Base-by-base conservation (phyloP, 805 yeast species). In the Saccharomyces mikatae region DNA sequence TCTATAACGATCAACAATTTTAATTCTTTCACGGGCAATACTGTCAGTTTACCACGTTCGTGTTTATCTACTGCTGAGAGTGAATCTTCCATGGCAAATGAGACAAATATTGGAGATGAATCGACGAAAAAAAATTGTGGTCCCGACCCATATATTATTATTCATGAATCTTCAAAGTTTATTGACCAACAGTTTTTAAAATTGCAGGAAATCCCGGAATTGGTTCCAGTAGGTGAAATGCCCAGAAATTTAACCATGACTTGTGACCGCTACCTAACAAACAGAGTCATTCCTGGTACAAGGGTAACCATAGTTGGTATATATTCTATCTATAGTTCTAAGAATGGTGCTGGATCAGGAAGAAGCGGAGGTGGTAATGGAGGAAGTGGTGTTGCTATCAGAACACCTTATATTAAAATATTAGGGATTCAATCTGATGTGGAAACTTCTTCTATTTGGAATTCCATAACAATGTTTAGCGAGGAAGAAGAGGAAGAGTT, bases 221-320 rank as follows among this genome's bases (percentile, higher is more conserved):
- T 88, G 85, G 97, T 94, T 1, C 99, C 99, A 1, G 96, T 94
- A 29, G 99, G 99, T 61, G 99, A 94, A 73, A 86, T 94, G 89
- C 99, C 99, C 8, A 82, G 99, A 62, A 96, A 94, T 65, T 85
- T 94, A 46, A 67, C 89, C 55, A 76, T 94, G 59, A 87, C 94
- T 47, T 89, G 89, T 32, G 98, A 94, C 69, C 80, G 99, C 57
- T 88, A 87, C 62, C 75, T 94, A 67, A 86, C 97, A 28, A 94
- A 94, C 72, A 83, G 80, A 58, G 90, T 94, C 30, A 87, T 92
- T 46, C 99, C 99, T 0, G 99, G 99, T 27, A 88, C 95, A 0
- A 77, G 97, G 60, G 95, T 96, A 61, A 89, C 96, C 8, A 79
- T 92, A 47, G 82, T 89, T 47, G 99, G 99, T 52, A 85, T 94